Evolutionary conservation across 257 asterid genomes (phyloP), one percentile per base, ranked within the genome.

Genomic region (Coffea canephora): DNA sequence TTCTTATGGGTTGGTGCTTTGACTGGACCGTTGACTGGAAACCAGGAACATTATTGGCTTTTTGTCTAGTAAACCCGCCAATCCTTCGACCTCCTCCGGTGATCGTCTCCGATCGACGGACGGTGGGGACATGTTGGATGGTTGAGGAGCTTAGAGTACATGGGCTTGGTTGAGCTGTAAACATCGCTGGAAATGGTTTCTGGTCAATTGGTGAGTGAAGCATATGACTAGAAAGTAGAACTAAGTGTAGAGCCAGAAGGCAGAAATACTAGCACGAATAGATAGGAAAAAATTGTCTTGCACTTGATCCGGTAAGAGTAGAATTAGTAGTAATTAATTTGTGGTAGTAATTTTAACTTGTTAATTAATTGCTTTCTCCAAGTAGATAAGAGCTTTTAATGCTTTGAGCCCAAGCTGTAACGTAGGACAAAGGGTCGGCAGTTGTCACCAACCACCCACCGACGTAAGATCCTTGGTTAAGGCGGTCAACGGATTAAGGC

Each of bases 151-250:
- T 67, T 10, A 88, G 88, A 57, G 80, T 59, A 72, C 84, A 77
- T 81, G 90, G 76, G 67, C 83, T 87, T 61, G 91, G 89, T 84
- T 87, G 97, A 88, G 93, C 81, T 84, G 90, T 83, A 31, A 90
- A 83, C 94, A 90, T 93, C 36, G 36, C 81, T 66, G 16, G 36
- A 70, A 74, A 67, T 9, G 57, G 39, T 50, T 41, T 68, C 66
- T 66, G 75, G 74, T 27, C 79, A 64, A 69, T 46, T 8, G 39
- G 8, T 31, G 16, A 57, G 8, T 18, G 16, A 23, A 59, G 43
- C 64, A 50, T 8, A 8, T 23, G 13, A 72, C 13, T 62, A 39
- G 43, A 39, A 39, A 39, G 43, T 39, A 31, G 34, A 1, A n/a
- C n/a, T n/a, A 31, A 31, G 34, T 31, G 34, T 31, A 39, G 43